phyloP scores from a whole-genome alignment of 306 rosid species.

The Vachellia pachyceras region DNA sequence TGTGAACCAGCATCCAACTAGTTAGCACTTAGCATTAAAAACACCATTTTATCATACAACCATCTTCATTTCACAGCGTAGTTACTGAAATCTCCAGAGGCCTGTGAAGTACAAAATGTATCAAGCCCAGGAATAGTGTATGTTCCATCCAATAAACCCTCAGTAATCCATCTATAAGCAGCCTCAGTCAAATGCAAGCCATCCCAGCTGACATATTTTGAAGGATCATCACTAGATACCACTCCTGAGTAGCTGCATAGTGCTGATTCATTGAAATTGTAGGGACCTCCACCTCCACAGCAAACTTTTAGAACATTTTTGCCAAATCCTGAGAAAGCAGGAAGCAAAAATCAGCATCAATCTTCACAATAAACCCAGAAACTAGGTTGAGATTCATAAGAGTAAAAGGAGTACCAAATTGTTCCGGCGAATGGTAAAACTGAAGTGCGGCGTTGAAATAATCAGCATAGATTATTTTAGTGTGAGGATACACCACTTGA shows the following conservation, averaged over 20 bases:
- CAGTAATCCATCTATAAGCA: constrained; percentile 58
- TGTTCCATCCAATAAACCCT: constrained; percentile 47
- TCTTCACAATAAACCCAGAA: not conserved
- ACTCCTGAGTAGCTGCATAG: constrained; percentile 35
- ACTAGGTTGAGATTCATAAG: not conserved
- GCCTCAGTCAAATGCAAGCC: constrained; percentile 71
- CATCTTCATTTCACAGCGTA: constrained; percentile 5
- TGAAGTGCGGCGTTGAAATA: too few species aligned
- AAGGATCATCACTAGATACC: constrained; percentile 50
- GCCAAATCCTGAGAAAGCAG: constrained; percentile 46
- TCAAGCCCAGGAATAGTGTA: constrained; percentile 44
- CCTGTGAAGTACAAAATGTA: constrained; percentile 13
- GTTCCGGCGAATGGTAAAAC: too few species aligned
- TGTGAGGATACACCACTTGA: constrained; percentile 45
- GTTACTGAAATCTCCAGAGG: constrained; percentile 14
- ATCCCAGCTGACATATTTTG: constrained; percentile 60
- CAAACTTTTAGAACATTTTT: constrained; percentile 41
- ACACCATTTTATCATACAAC: not conserved
- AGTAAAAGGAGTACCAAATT: constrained; percentile 47
- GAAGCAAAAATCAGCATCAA: not conserved
- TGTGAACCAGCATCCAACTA: not conserved
- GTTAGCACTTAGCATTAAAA: not conserved
- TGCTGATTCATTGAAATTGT: constrained; percentile 41
- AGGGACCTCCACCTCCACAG: constrained; percentile 55
- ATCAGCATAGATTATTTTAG: constrained; percentile 57